A percentile compares a stretch with the other conserved stretches of the same genome.
These are phyloP conservation scores for Penicillium samsonianum DNA, from an alignment of 495 filamentous ascomycete genomes.

Conservation along the genomic window DNA sequence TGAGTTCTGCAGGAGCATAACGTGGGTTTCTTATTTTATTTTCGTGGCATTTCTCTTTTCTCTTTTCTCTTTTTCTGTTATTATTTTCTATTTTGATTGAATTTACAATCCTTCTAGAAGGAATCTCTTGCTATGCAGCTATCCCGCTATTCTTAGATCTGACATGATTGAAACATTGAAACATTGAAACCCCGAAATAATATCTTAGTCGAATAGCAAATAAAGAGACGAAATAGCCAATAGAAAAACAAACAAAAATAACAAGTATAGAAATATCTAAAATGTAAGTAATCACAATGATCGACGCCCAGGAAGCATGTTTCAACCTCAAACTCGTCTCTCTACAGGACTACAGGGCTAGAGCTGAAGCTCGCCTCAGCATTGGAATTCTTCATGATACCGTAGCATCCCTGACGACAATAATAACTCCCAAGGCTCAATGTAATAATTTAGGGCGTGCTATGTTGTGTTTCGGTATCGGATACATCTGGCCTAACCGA, in stretches of 20 bases:
- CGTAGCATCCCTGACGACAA: conserved; percentile 1
- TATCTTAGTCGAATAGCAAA: background rate
- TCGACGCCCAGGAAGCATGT: conserved; percentile 11
- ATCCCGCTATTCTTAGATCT: conserved; percentile 15
- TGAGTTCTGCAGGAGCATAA: conserved; percentile 23
- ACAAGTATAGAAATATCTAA: background rate
- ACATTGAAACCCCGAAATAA: background rate
- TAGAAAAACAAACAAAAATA: background rate
- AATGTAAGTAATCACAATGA: background rate
- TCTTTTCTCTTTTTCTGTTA: background rate
- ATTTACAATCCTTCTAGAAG: conserved; percentile 7
- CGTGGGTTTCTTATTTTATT: conserved; percentile 33
- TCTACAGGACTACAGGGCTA: background rate
- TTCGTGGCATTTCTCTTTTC: conserved; percentile 4
- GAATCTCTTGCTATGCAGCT: background rate
- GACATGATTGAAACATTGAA: conserved; percentile 1
- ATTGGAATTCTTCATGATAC: conserved; percentile 3
- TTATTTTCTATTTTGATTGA: background rate
- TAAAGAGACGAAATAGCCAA: background rate
- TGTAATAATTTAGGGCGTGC: background rate
- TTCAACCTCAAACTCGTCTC: conserved; percentile 16
- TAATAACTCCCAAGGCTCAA: background rate
- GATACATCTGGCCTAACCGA: conserved; percentile 2
- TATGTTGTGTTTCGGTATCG: background rate
- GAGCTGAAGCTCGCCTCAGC: background rate